These are phyloP conservation scores for Solanum chacoense DNA, from an alignment of 305 asterid genomes.

Conservation along the genomic window DNA sequence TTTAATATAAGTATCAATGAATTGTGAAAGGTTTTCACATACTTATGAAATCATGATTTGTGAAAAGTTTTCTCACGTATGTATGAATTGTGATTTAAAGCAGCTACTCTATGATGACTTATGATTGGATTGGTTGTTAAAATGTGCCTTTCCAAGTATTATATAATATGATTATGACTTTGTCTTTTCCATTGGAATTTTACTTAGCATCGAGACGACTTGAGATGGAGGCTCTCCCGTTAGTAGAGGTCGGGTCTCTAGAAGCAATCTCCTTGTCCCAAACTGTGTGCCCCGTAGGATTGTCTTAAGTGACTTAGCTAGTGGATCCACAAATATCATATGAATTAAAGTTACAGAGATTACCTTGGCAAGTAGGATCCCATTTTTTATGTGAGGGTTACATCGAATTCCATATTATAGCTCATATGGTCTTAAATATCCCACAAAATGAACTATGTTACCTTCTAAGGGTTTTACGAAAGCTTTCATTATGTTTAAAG, in stretches of 20 bases:
- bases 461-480: neutral
- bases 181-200: neutral
- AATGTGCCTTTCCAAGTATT: neutral
- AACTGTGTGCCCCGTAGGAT: neutral
- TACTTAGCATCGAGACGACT: neutral
- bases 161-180: neutral
- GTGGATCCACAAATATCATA: neutral
- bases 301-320: neutral
- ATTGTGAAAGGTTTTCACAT: neutral
- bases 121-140: neutral
- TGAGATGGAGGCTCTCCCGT: neutral
- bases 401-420: neutral
- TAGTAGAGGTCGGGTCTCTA: neutral
- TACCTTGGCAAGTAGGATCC: neutral
- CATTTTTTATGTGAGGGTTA: neutral
- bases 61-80: neutral
- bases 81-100: neutral
- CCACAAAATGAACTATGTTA: neutral
- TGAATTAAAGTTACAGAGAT: neutral
- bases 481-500: neutral
- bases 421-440: neutral
- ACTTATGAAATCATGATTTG: neutral
- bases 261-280: neutral
- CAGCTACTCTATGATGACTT: neutral
- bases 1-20: no score